Base-by-base conservation (phyloP, 257 asterid genomes). In the Solanum tacnaense region DNA sequence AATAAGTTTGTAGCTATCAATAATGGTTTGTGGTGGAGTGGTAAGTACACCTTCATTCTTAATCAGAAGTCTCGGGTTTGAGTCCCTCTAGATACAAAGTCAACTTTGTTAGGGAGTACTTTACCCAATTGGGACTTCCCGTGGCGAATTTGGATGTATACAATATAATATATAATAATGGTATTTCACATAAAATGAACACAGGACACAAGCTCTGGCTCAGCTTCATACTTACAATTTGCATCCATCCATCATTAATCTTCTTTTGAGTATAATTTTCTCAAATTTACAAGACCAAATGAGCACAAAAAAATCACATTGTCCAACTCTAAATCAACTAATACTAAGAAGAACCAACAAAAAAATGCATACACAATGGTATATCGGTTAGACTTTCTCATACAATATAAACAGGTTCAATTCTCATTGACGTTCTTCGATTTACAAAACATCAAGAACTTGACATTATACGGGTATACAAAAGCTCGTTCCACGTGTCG, bases 401-500 rank as follows among this genome's bases (percentile, higher is more conserved):
- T 2, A 78, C 8, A 6, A 41, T 7, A 79, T 15, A 60, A 3
- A 35, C 2, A 9, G 0, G 21, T 82, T 46, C 3, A 21, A 56
- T 27, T 9, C 21, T 16, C 6, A 81, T 4, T 8, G 5, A 15
- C 32, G 6, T 25, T 13, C 84, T n/a, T 9, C 2, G 0, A 79
- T 49, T 60, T 31, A 20, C 44, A 49, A 10, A 52, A 52, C 15
- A 90, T 91, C 89, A 91, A 71, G 91, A 75, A 9, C 67, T 88
- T 27, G 92, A 90, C 21, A 92, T 83, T 41, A 92, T 91, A 49
- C 83, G 72, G 1, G 92, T 86, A 60, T 91, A 92, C 39, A 92
- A 76, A 31, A 95, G 92, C 91, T 95, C 95, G 23, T 95, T 95
- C 98, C 98, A 95, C 1, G 93, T 92, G 46, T 94, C 98, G 18